Evolutionary conservation across 768 basidiomycete species (phyloP), one percentile per base, ranked within the genome.

Genomic region (Neoboletus magnificus): DNA sequence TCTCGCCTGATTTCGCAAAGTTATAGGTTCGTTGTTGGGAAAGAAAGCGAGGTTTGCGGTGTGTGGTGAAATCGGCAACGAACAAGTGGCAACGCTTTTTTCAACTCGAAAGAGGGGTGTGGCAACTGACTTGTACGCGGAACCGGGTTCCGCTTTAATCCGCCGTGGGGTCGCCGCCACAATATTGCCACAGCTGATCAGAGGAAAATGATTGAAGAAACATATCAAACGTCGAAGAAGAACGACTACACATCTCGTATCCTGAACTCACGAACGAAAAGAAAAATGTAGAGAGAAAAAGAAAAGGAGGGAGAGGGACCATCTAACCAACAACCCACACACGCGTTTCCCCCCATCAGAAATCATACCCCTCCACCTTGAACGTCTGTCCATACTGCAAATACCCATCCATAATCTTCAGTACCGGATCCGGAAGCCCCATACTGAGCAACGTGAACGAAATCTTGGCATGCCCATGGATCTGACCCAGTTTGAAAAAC

Each of bases 381-480:
- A 98, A 97, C 50, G 76, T 79, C 71, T 83, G 85, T 15, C 92
- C 95, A 71, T 95, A 96, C 62, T 87, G 83, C 69, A 96, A 74
- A 69, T 93, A 94, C 58, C 87, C 86, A 60, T 94, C 86, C 91
- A 98, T 93, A 62, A 97, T 90, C 75, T 91, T 93, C 63, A 90
- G 77, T 53, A 97, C 89, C 9, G 89, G 80, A 2, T 93, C 90
- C 1, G 95, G 95, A 9, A 98, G 78, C 3, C 92, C 91, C 91
- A 97, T 95, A 67, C 93, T 96, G 52, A 97, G 73, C 27, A 99
- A 73, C 8, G 95, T 95, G 68, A 92, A 97, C 50, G 87, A 83
- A 57, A 98, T 93, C 75, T 98, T 98, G 57, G 86, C 89, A 62
- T 93, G 89, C 0, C 97, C 97, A 61, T 98, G 93, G 37, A 90